Percentiles rank a stretch among this genome's conserved stretches.
Conservation (phyloP, 306 rosid species). For the Gastrolobium villosum region DNA sequence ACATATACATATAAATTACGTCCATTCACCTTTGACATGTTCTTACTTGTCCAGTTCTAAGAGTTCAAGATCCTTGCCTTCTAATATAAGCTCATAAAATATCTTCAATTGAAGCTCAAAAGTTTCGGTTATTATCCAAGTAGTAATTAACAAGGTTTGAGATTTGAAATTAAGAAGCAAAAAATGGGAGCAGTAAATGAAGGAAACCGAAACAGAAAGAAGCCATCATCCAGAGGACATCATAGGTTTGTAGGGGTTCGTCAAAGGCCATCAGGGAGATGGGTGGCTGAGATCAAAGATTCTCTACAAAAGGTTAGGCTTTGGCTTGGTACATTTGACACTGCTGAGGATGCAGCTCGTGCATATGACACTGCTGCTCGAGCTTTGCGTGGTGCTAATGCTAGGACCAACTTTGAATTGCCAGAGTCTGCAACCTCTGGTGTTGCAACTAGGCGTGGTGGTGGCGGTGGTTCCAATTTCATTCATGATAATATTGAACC, state of each 20-base stretch:
- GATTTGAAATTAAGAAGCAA: neutral
- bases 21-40: conserved; percentile 38
- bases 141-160: neutral
- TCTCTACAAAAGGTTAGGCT: conserved; percentile 78
- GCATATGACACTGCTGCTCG: conserved; percentile 78
- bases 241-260: conserved; percentile 76
- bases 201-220: conserved; percentile 55
- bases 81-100: conserved; percentile 22
- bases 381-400: conserved; percentile 71
- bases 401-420: conserved; percentile 78
- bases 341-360: conserved; percentile 76
- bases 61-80: conserved; percentile 35
- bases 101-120: conserved; percentile 25
- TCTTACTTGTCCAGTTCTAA: conserved; percentile 41
- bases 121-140: conserved; percentile 37
- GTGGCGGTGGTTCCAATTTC: conserved; percentile 21
- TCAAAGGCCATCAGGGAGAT: conserved; percentile 83
- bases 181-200: conserved; percentile 48
- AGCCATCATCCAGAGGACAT: conserved; percentile 75
- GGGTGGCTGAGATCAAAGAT: conserved; percentile 93
- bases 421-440: conserved; percentile 32
- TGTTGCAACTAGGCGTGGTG: neutral
- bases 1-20: neutral
- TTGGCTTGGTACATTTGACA: conserved; percentile 86
- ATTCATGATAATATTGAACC: conserved; percentile 52